Evolutionary conservation across 345 rosid genomes (phyloP).

Genomic region (Cardamine resedifolia): DNA sequence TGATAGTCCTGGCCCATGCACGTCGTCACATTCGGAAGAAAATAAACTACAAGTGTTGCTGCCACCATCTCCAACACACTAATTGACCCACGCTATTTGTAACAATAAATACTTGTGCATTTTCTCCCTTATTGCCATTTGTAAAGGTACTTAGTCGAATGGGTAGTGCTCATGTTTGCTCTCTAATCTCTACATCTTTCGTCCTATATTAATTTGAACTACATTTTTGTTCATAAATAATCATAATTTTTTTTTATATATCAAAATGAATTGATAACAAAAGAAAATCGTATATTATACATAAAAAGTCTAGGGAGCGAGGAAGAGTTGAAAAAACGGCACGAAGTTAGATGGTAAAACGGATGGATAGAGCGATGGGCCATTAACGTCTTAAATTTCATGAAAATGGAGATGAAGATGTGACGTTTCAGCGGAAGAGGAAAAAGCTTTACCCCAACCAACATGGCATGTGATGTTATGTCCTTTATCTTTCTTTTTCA

Average conservation of each 20-base stretch:
- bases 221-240: neutral
- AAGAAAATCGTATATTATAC: neutral
- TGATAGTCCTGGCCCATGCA: neutral
- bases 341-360: conserved; percentile 12
- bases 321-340: neutral
- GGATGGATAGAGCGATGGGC: conserved; percentile 15
- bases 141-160: neutral
- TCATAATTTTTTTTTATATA: neutral
- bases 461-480: conserved; percentile 35
- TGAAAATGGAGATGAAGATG: conserved; percentile 22
- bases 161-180: neutral
- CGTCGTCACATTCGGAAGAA: neutral
- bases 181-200: neutral
- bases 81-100: neutral
- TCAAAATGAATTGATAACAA: neutral
- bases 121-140: neutral
- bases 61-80: neutral
- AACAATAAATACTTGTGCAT: neutral
- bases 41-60: neutral
- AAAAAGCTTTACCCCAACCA: conserved; percentile 22
- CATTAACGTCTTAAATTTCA: conserved; percentile 7
- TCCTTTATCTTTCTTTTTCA: conserved; percentile 4
- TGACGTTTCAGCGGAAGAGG: conserved; percentile 32
- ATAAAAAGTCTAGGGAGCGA: neutral
- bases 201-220: neutral